Base-by-base conservation (phyloP, 768 basidiomycete species). In the Chalciporus chontae region DNA sequence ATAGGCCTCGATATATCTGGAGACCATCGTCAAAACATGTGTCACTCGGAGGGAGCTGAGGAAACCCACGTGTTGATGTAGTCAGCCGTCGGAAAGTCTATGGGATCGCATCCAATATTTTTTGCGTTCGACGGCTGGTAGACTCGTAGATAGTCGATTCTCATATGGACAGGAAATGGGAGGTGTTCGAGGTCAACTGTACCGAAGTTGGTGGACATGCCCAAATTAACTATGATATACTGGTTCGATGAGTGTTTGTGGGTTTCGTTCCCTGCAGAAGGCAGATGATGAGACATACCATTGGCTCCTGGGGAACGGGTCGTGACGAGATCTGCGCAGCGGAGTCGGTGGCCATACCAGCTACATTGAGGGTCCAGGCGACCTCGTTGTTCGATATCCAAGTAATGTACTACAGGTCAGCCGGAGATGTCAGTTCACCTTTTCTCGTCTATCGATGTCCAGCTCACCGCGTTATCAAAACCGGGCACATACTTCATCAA, bases 251-350 rank as follows among this genome's bases (percentile, higher is more conserved):
- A 46, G 27, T 50, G 48, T 43, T 26, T 26, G 26, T 37, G 6
- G 36, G 14, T 18, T 14, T 42, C 5, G 14, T 47, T 43, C 36
- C 8, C 19, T 23, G 10, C 23, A 5, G n/a, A 26, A 24, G 10
- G 9, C 10, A 31, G 34, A 36, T 32, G 29, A 23, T 13, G 26
- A 8, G 31, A 56, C 79, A 41, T 55, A 90, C 87, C 90, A 94
- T 89, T 19, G 93, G 93, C 65, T 96, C 93, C 54, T 83, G 79
- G 0, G 93, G 75, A 11, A 95, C 70, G 3, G 86, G 81, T 29
- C 93, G 74, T 23, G 74, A 71, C 14, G 79, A 76, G 31, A 94
- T 85, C 50, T 87, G 61, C 1, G 78, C 80, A 29, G 60, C 58
- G 5, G 73, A 27, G 64, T 94, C 84, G 9, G 85, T 71, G 0